Percentiles rank a stretch among this genome's conserved stretches.
Evolutionary conservation across 441 rosid genomes (phyloP).

Genomic region (Hura crepitans): DNA sequence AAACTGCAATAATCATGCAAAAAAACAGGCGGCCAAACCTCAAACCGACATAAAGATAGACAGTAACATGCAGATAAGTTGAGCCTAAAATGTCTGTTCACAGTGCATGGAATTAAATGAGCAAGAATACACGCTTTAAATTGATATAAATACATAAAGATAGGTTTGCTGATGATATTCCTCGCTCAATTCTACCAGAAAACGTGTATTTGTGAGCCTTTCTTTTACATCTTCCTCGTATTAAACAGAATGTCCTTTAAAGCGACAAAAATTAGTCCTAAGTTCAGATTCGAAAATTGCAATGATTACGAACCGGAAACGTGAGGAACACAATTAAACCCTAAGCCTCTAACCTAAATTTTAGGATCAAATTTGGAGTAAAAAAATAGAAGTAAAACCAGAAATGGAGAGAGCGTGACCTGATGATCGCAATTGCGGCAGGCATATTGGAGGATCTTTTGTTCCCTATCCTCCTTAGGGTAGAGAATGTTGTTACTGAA

Average conservation of each 20-base stretch:
- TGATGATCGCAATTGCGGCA: conserved; percentile 80
- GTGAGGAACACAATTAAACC: not conserved
- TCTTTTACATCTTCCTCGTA: not conserved
- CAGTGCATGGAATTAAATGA: not conserved
- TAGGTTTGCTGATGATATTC: no score
- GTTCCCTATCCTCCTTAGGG: conserved; percentile 64
- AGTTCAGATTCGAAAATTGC: no score
- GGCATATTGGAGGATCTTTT: conserved; percentile 62
- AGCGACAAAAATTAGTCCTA: not conserved
- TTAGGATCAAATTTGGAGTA: no score
- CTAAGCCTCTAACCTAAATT: not conserved
- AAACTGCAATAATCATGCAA: not conserved
- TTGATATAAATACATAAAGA: no score
- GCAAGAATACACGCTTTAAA: not conserved
- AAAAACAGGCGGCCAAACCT: not conserved
- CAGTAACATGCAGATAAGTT: not conserved
- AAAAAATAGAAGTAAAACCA: not conserved
- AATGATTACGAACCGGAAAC: no score
- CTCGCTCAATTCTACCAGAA: not conserved
- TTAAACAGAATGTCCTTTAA: not conserved
- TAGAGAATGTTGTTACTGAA: conserved; percentile 66
- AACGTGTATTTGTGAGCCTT: not conserved
- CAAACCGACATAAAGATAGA: not conserved
- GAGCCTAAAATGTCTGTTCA: not conserved
- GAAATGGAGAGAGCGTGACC: conserved; percentile 27